A percentile compares a stretch with the other conserved stretches of the same genome.
Conservation (phyloP, 148 eudicot genomes). For the Bassia scoparia region DNA sequence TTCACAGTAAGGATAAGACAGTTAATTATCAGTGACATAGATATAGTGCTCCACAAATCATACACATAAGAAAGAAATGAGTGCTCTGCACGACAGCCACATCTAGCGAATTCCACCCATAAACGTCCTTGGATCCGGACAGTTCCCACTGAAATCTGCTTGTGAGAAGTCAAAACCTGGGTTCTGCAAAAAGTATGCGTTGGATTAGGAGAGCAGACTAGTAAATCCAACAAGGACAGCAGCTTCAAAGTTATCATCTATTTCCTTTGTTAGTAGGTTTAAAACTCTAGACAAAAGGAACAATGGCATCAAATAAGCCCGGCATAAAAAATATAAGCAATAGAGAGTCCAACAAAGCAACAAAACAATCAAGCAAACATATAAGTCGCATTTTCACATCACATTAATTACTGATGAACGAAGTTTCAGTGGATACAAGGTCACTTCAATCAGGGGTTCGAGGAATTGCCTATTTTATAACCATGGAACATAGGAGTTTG, state of each 20-base stretch:
- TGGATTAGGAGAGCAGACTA: constrained; percentile 6
- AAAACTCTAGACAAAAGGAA: background rate
- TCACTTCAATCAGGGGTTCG: background rate
- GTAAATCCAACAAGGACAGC: background rate
- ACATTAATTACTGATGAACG: background rate
- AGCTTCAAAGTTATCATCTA: background rate
- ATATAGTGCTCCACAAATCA: constrained; percentile 13
- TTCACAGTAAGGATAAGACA: background rate
- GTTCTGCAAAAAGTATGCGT: constrained; percentile 48
- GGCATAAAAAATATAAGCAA: background rate
- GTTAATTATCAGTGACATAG: constrained; percentile 2
- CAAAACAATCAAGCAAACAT: background rate
- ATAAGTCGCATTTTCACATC: background rate
- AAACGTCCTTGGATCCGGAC: constrained; percentile 97
- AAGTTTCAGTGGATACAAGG: background rate
- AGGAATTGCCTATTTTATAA: background rate
- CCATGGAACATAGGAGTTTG: background rate
- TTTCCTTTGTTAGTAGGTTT: background rate
- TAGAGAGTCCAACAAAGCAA: background rate
- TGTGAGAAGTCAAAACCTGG: constrained; percentile 98
- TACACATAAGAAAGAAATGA: constrained; percentile 7
- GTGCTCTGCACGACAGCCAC: background rate
- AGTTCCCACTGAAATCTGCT: constrained; percentile 80
- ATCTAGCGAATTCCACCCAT: constrained; percentile 81
- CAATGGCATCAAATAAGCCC: background rate